phyloP scores from a whole-genome alignment of 2,329 filamentous ascomycete genomes.

The Tolypocladium pustulatum region DNA sequence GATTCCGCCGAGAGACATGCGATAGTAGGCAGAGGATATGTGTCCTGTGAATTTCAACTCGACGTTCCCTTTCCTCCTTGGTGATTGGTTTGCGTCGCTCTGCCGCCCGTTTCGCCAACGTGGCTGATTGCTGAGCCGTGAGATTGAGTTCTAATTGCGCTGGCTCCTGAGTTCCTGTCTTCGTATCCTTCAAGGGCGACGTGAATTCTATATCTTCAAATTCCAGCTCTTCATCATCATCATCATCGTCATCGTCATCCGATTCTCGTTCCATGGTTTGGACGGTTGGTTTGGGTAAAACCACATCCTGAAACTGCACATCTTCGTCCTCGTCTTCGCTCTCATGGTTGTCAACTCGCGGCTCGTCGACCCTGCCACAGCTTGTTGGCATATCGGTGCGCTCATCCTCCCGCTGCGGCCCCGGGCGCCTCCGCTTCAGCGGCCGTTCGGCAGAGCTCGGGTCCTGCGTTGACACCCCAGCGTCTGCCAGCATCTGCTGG shows the following conservation, averaged over 20 bases:
- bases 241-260: constrained; percentile 32
- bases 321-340: constrained; percentile 29
- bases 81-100: constrained; percentile 42
- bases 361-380: background rate
- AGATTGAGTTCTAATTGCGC: constrained; percentile 41
- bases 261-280: constrained; percentile 41
- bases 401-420: background rate
- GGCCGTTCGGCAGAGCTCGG: constrained; percentile 25
- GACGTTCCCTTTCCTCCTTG: constrained; percentile 41
- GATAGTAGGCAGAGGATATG: constrained; percentile 76
- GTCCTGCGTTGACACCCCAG: constrained; percentile 23
- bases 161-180: constrained; percentile 12
- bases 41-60: constrained; percentile 73
- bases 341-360: constrained; percentile 3
- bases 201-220: constrained; percentile 41
- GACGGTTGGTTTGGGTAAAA: constrained; percentile 33
- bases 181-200: constrained; percentile 12
- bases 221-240: constrained; percentile 28
- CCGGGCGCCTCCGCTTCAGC: constrained; percentile 25
- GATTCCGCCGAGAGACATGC: constrained; percentile 68
- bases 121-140: constrained; percentile 29
- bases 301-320: constrained; percentile 40
- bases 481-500: constrained; percentile 37
- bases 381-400: background rate
- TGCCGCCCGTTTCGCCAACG: constrained; percentile 15